Base-by-base conservation (phyloP, 2,329 filamentous ascomycete genomes). In the Cercospora sp. region DNA sequence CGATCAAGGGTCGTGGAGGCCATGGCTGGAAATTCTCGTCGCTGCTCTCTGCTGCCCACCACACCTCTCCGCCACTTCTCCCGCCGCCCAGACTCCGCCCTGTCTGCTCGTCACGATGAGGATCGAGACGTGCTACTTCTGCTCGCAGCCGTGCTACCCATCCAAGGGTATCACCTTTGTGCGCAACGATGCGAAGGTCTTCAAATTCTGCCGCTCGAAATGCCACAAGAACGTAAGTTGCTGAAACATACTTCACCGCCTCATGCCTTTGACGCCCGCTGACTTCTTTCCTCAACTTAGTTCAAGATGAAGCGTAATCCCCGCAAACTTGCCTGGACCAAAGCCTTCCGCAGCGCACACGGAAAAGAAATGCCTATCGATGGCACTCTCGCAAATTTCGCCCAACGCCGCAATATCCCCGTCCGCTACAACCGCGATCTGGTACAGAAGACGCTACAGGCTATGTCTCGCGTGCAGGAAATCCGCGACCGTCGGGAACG, bases 271-370 rank as follows among this genome's bases (percentile, higher is more conserved):
- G 16, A 28, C 23, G 16, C 3, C 23, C 12, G 23, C 48, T 55
- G 12, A 55, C 5, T n/a, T 2, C 2, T 28, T 28, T n/a, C 23
- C 48, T 7, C 48, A 2, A 33, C 53, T 60, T 72, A 89, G 85
- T 96, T 96, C 88, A 95, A 96, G 83, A 96, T 96, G 92, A 97
- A 97, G 91, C 90, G 95, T 74, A 97, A 98, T 83, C 94, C 94
- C 39, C 90, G 94, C 80, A 97, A 97, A 73, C 88, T 98, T 75
- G 95, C 93, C 82, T 97, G 94, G 95, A 97, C 94, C 70, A 97
- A 97, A 86, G 89, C 92, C 63, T 94, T 94, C 87, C 91, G 93
- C 77, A 90, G 90, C 79, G 88, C 90, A 18, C 90, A 91, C 67
- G 92, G 92, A 83, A 96, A 84, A 73, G 87, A 89, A 81, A 89